Conservation (phyloP, 768 basidiomycete genomes). For the Boletales sp. region DNA sequence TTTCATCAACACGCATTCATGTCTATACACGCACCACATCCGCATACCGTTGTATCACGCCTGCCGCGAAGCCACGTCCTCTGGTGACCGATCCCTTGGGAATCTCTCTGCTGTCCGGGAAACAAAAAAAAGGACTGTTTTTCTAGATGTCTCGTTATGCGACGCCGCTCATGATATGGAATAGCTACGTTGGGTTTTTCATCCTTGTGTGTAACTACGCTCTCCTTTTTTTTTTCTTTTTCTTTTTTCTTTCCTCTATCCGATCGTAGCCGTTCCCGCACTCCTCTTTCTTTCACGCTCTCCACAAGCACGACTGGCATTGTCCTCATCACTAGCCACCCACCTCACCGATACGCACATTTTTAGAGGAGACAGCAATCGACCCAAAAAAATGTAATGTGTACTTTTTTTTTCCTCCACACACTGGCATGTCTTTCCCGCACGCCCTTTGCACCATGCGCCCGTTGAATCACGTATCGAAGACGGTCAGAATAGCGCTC, state of each 20-base stretch:
- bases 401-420: not conserved
- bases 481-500: not conserved
- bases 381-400: not conserved
- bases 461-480: not conserved
- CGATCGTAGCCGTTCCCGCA: not conserved
- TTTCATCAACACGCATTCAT: slow-evolving; percentile 3
- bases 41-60: slow-evolving; percentile 1
- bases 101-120: slow-evolving; percentile 15
- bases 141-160: slow-evolving; percentile 8
- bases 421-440: too few relatives aligned
- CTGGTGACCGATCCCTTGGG: not conserved
- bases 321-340: not conserved
- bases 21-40: not conserved
- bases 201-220: slow-evolving; percentile 5
- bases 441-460: not conserved
- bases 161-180: slow-evolving; percentile 12
- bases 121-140: not conserved
- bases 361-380: not conserved
- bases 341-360: not conserved
- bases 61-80: not conserved
- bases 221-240: not conserved
- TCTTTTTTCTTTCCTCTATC: not conserved
- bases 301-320: not conserved
- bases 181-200: slow-evolving; percentile 8
- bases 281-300: not conserved